Evolutionary conservation across 192 early-diverging fungal genomes (phyloP), one percentile per base, ranked within the genome.

Genomic region (Gryganskiella cystojenkinii): DNA sequence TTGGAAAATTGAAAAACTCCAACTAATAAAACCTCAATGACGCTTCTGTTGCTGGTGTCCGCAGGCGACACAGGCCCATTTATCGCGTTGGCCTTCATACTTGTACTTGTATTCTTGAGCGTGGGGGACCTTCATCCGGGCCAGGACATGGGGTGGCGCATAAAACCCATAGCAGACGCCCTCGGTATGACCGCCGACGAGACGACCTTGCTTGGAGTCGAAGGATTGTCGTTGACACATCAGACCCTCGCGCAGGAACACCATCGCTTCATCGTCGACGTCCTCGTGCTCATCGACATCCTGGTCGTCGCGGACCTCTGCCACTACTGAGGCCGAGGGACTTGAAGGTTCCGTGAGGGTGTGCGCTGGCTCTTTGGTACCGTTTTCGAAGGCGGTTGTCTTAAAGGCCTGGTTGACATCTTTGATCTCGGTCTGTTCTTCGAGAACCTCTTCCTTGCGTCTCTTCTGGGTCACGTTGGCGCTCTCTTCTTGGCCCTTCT

Each of bases 91-190:
- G 2, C 42, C 40, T 24, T 33, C 44, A 19, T 61, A 43, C 15
- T 28, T 35, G 43, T 47, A 9, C 14, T 30, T 24, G 2, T 10
- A 2, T 3, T 46, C 45, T 3, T 31, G 45, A 3, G 5, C 19
- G 19, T 24, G 17, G 4, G 5, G 3, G 49, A 40, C 24, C 4
- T 64, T 51, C 14, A 35, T 30, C 35, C 55, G 35, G n/a, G 55
- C 35, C 7, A 53, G 14, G 19, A 64, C 61, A 3, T n/a, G 11
- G 7, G 69, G 69, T 1, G 60, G 69, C 11, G 69, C 69, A 42
- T 63, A 71, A 19, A 62, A 71, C 25, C 69, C 69, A 56, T 40
- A 62, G 49, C 69, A 71, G 2, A 30, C 59, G 0, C 20, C n/a
- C 7, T 40, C 37, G 13, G 37, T 40, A 40, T 40, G 37, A 13